Conservation (phyloP, 2,329 filamentous ascomycete species). For the Aspergillus hiratsukae region DNA sequence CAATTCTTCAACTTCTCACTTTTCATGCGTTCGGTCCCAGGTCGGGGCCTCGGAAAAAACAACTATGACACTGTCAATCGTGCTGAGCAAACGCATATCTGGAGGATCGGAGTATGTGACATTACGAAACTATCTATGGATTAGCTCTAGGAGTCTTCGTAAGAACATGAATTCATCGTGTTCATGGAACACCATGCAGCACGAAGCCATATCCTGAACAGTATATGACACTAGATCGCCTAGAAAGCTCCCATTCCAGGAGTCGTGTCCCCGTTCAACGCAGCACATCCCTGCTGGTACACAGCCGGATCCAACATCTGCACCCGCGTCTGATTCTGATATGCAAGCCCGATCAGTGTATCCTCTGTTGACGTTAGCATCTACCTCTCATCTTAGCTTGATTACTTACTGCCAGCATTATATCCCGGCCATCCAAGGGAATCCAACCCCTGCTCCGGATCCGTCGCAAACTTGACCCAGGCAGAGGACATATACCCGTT, state of each 20-base stretch:
- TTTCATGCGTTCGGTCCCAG: no score
- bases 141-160: no score
- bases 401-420: conserved; percentile 13
- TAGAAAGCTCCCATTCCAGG: conserved; percentile 24
- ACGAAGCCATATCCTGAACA: no score
- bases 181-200: no score
- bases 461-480: conserved; percentile 40
- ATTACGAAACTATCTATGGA: no score
- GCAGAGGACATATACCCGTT: conserved; percentile 38
- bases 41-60: no score
- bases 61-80: no score
- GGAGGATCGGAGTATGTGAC: no score
- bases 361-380: conserved; percentile 9
- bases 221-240: not conserved
- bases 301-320: conserved; percentile 11
- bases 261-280: conserved; percentile 15
- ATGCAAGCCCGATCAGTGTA: conserved; percentile 22
- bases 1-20: no score
- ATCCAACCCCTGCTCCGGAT: conserved; percentile 35
- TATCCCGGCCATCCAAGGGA: conserved; percentile 38
- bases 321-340: conserved; percentile 10
- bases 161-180: no score
- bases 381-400: not conserved
- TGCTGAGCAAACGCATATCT: no score
- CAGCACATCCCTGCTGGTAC: conserved; percentile 19